These are phyloP conservation scores for Dothistroma pini DNA, from an alignment of 2,329 filamentous ascomycete genomes.

Conservation along the genomic window DNA sequence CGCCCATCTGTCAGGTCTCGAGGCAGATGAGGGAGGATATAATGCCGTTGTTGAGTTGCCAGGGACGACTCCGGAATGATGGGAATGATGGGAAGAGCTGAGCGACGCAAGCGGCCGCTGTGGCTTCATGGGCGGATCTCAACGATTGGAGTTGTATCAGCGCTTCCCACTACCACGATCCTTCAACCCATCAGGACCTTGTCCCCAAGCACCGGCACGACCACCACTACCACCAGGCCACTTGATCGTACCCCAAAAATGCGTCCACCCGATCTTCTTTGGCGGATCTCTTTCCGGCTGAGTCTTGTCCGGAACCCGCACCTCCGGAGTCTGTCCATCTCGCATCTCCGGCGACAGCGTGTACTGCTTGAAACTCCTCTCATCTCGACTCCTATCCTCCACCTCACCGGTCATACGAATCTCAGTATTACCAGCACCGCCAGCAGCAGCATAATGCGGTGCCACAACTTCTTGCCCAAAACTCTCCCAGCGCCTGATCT, in stretches of 20 bases:
- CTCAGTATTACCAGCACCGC: conserved; percentile 11
- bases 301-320: conserved; percentile 35
- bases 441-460: conserved; percentile 8
- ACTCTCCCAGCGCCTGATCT: conserved; percentile 65
- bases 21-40: background rate
- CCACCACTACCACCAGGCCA: conserved; percentile 43
- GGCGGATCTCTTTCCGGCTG: conserved; percentile 43
- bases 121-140: background rate
- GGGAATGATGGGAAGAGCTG: background rate
- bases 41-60: background rate
- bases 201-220: conserved; percentile 52
- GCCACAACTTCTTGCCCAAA: conserved; percentile 3
- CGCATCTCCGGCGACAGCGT: conserved; percentile 20
- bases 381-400: conserved; percentile 32
- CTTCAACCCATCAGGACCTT: conserved; percentile 47
- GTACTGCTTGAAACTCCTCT: conserved; percentile 43
- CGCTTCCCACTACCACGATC: conserved; percentile 38
- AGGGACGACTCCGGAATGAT: background rate
- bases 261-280: conserved; percentile 50
- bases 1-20: background rate
- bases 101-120: background rate
- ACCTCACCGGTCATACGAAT: conserved; percentile 22
- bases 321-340: conserved; percentile 25
- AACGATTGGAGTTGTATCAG: conserved; percentile 3
- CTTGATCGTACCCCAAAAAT: conserved; percentile 53